Evolutionary conservation across 768 basidiomycete genomes (phyloP).

Genomic region (Tubosaeta brunneosetosa): DNA sequence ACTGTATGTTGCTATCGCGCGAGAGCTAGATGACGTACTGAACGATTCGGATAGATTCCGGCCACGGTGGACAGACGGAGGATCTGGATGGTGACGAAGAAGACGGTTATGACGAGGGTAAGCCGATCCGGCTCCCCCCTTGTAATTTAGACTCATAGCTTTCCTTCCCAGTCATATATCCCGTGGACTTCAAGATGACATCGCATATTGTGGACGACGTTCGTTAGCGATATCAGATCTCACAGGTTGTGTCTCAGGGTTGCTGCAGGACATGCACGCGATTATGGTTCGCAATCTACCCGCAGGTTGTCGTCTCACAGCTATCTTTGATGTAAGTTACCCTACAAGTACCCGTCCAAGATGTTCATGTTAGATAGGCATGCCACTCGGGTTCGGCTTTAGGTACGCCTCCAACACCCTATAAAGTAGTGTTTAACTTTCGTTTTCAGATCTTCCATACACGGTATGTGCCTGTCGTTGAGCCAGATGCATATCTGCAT

Average conservation of each 20-base stretch:
- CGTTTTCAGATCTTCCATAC: conserved; percentile 57
- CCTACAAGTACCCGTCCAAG: not conserved
- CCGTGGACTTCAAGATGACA: conserved; percentile 59
- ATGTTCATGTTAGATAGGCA: conserved; percentile 40
- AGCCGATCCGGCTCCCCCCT: conserved; percentile 8
- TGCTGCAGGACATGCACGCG: conserved; percentile 58
- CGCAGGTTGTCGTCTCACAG: conserved; percentile 82
- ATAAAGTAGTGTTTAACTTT: not conserved
- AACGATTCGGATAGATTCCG: conserved; percentile 56
- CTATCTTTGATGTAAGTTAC: conserved; percentile 65
- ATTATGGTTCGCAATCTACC: conserved; percentile 82
- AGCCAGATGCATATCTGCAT: not conserved
- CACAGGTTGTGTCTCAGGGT: conserved; percentile 1
- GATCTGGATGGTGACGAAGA: conserved; percentile 80
- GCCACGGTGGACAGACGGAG: conserved; percentile 89
- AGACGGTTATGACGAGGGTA: conserved; percentile 80
- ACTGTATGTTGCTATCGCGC: conserved; percentile 47
- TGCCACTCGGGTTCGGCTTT: conserved; percentile 90
- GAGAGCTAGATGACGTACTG: not conserved
- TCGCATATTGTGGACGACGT: conserved; percentile 92
- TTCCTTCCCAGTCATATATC: conserved; percentile 68
- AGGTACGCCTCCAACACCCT: conserved; percentile 39
- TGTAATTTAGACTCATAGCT: not conserved
- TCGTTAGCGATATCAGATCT: conserved; percentile 22
- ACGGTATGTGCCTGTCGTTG: conserved; percentile 38